phyloP scores from a whole-genome alignment of 106 monocot genomes.

The Phalaenopsis equestris region DNA sequence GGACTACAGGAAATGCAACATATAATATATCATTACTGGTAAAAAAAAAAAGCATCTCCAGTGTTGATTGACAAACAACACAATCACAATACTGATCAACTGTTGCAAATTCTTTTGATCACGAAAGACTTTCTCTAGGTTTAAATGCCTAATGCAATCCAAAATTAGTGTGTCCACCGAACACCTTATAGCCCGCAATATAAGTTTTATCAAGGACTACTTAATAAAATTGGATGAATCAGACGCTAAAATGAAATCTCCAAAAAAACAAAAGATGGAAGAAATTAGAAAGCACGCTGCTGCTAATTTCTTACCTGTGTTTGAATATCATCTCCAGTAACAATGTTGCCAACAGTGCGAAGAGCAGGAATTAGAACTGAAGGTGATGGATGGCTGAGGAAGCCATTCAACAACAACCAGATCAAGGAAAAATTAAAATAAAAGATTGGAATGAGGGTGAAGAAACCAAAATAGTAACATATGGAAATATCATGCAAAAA shows the following conservation, averaged over 20 bases:
- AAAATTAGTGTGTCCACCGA: not conserved
- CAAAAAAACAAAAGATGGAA: not conserved
- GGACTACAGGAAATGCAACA: not conserved
- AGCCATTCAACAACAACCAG: not conserved
- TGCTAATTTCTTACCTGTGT: conserved; percentile 23
- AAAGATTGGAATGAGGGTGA: not conserved
- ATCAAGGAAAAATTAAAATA: not conserved
- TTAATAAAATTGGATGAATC: not conserved
- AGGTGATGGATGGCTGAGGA: conserved; percentile 34
- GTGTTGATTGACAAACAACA: not conserved
- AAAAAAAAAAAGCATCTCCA: not conserved
- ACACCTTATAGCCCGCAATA: not conserved
- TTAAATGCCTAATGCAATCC: not conserved
- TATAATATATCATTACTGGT: not conserved
- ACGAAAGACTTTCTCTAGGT: not conserved
- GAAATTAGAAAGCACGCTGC: not conserved
- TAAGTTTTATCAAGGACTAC: not conserved
- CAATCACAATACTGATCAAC: not conserved
- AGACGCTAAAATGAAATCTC: not conserved
- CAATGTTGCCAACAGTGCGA: conserved; percentile 42
- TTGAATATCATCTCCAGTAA: conserved; percentile 43
- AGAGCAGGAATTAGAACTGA: conserved; percentile 46
- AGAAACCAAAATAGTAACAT: not conserved
- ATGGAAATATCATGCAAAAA: not conserved
- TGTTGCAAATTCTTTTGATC: not conserved